Evolutionary conservation across 2,329 filamentous ascomycete genomes (phyloP), one percentile per base, ranked within the genome.

Genomic region (Xylaria digitata): DNA sequence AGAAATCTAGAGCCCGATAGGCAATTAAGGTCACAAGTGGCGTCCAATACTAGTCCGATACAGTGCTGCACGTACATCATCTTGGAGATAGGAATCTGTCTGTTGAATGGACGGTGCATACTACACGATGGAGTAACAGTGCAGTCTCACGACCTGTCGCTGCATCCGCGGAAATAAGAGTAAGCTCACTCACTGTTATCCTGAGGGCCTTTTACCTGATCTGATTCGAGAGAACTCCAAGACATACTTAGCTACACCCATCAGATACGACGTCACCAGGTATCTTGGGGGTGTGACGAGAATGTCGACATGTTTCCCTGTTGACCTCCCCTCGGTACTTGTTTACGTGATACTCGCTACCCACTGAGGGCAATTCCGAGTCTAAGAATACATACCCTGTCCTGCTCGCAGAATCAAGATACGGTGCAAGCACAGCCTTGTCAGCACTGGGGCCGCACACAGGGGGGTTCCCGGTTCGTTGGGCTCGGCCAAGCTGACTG

Each of bases 341-440:
- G 50, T 54, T 48, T 42, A 52, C 53, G 55, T 56, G 37, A 57
- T 45, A 57, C 30, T 21, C 21, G 26, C 11, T 26, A 40, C 48
- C 55, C 49, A 40, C 56, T 40, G 26, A 19, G 43, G 37, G 7
- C 21, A 65, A 59, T 61, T 56, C 62, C 62, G 49, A 61, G 13
- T 65, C 62, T 61, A 65, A 65, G 62, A 65, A 61, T 65, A 65
- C 42, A 42, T 34, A 43, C 63, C 63, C 58, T 63, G 46, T 59
- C 32, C 53, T 32, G 32, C 40, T 43, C 46, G 11, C 13, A 40
- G 37, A 40, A 13, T 40, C 37, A 40, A 40, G 19, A 30, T 9
- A 53, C 15, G 59, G 50, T n/a, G 42, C 40, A 8, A 26, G 50
- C 49, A 55, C 43, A 62, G 32, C 52, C 52, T 43, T 53, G 65